Base-by-base conservation (phyloP, 129 eudicot genomes). In the Erigeron canadensis region DNA sequence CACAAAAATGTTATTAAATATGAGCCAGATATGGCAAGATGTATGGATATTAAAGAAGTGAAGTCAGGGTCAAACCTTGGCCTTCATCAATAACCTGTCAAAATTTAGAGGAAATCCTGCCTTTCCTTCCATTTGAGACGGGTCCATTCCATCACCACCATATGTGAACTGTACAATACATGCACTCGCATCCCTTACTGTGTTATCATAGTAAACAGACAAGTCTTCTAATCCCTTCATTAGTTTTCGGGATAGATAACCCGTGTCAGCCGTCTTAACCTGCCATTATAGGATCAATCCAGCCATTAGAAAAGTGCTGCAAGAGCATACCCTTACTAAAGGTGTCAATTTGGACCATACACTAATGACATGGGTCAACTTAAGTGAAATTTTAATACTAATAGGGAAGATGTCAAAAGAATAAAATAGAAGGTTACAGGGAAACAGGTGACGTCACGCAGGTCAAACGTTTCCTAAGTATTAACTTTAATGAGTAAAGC, bases 221-320 rank as follows among this genome's bases (percentile, higher is more conserved):
- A 94, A 79, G 64, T 94, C 96, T 75, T 94, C 99, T 79, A 90
- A 77, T 69, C 93, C 83, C 78, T 94, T 94, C 65, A 90, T 90
- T n/a, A 94, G 81, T 76, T 85, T 86, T 70, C 99, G 87, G 28
- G 99, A 94, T 92, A 94, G 90, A 77, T 94, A 94, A 51, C 99
- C 97, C 0, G 99, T 94, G 59, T 90, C 99, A 56, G 99, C 99
- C 34, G 99, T 94, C 80, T 94, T 94, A 64, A 94, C 98, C 98
- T 92, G 91, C 71, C 77, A 54, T 18, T 34, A 54, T 18, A 21
- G 48, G 47, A 72, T 34, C 60, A 76, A 11, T 18, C 53, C 71
- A 76, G 53, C n/a, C 91, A 10, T 10, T 10, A 43, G 4, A 1
- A 43, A 4, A 44, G 8, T 46, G 44, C 37, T 44, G 28, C 28